Evolutionary conservation across 1,284 basidiomycete genomes (phyloP).

Genomic region (Ustilago hordei): DNA sequence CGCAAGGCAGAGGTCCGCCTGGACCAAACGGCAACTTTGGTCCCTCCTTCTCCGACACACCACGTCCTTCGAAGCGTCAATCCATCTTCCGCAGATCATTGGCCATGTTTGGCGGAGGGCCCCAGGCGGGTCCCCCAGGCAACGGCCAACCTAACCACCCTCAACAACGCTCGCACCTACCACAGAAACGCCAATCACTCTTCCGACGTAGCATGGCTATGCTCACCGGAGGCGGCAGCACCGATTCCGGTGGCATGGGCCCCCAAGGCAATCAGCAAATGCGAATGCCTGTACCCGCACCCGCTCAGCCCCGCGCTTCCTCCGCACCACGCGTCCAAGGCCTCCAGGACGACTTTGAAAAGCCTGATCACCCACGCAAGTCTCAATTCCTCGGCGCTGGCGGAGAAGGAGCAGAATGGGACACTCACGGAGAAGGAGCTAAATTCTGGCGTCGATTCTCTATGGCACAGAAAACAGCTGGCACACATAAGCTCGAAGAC

Average conservation of each 20-base stretch:
- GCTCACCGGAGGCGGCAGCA: slow-evolving; percentile 34
- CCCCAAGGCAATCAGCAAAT: slow-evolving; percentile 28
- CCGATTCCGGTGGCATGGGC: slow-evolving; percentile 6
- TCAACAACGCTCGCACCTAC: slow-evolving; percentile 11
- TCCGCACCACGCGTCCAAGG: slow-evolving; percentile 51
- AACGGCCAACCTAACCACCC: slow-evolving; percentile 11
- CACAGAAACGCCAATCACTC: slow-evolving; percentile 46
- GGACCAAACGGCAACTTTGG: slow-evolving; percentile 26
- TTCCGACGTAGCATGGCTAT: slow-evolving; percentile 60
- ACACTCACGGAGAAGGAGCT: slow-evolving; percentile 57
- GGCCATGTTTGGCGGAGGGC: slow-evolving; percentile 50
- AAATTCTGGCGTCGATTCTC: slow-evolving; percentile 64
- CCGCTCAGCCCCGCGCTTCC: slow-evolving; percentile 19
- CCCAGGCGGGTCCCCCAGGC: slow-evolving; percentile 18
- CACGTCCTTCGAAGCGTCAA: slow-evolving; percentile 43
- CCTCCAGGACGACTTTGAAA: slow-evolving; percentile 51
- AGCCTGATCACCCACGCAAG: slow-evolving; percentile 56
- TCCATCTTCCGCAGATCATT: slow-evolving; percentile 55
- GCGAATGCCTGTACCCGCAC: slow-evolving; percentile 29
- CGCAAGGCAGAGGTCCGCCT: slow-evolving; percentile 20
- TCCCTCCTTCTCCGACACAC: slow-evolving; percentile 51
- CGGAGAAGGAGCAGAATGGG: slow-evolving; percentile 62
- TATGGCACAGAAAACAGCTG: slow-evolving; percentile 51
- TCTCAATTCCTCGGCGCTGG: slow-evolving; percentile 58
- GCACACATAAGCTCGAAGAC: slow-evolving; percentile 42